Conservation (phyloP, 139 green algal species). For the Chlorella sorokiniana region DNA sequence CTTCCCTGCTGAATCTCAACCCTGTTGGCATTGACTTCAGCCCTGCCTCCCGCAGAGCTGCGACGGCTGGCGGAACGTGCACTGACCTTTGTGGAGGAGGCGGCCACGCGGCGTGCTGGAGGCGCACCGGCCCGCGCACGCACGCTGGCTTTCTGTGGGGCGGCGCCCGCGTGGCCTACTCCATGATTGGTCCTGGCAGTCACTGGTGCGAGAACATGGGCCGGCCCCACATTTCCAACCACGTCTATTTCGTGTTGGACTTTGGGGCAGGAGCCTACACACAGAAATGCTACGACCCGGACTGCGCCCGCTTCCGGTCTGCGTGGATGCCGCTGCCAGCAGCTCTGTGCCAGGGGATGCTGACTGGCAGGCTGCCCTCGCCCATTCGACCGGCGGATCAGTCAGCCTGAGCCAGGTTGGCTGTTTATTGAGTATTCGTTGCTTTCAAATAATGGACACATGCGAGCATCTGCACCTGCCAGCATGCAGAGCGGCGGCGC, state of each 20-base stretch:
- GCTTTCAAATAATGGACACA: no score
- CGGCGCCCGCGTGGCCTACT: constrained; percentile 66
- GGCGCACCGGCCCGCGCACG: constrained; percentile 56
- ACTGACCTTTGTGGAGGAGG: constrained; percentile 65
- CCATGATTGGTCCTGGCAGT: constrained; percentile 74
- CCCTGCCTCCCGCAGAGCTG: constrained; percentile 29
- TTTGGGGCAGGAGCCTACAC: constrained; percentile 52
- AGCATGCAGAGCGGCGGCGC: no score
- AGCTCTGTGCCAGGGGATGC: constrained; percentile 24
- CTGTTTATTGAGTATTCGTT: no score
- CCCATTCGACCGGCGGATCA: no score
- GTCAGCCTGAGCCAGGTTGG: no score
- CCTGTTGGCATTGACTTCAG: not conserved
- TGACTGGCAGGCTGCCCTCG: no score
- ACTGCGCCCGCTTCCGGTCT: constrained; percentile 62
- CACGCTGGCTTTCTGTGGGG: constrained; percentile 73
- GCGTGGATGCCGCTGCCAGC: constrained; percentile 48
- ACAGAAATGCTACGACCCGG: constrained; percentile 85
- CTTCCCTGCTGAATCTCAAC: not conserved
- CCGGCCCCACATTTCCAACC: constrained; percentile 71
- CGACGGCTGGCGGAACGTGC: constrained; percentile 44
- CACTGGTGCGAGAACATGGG: constrained; percentile 76
- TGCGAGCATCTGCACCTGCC: no score
- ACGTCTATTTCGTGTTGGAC: constrained; percentile 74
- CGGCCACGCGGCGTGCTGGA: constrained; percentile 44